Percentiles rank a stretch among this genome's conserved stretches.
These are phyloP conservation scores for Backusella australiensis DNA, from an alignment of 192 early-diverging fungal genomes.

Conservation along the genomic window DNA sequence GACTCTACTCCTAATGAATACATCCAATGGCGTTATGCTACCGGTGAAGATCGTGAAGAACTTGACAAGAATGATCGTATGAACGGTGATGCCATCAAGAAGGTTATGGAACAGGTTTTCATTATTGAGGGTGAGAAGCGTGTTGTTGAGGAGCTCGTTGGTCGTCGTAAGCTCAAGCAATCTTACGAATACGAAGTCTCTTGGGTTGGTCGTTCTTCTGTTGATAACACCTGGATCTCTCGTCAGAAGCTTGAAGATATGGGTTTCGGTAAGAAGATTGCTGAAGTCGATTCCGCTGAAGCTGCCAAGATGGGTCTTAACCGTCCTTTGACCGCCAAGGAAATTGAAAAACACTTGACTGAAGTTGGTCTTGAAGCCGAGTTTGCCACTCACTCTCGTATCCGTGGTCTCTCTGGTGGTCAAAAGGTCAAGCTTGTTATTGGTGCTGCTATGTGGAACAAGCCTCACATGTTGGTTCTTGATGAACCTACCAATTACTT, in stretches of 20 bases:
- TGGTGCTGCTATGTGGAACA: conserved; percentile 82
- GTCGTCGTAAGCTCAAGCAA: conserved; percentile 78
- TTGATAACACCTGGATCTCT: conserved; percentile 72
- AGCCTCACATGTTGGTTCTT: conserved; percentile 88
- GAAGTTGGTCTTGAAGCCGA: conserved; percentile 77
- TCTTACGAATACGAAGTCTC: conserved; percentile 85
- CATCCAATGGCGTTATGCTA: conserved; percentile 80
- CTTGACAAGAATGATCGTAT: conserved; percentile 71
- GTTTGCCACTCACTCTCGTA: conserved; percentile 68
- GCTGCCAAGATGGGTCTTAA: conserved; percentile 73
- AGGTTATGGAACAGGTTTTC: conserved; percentile 50
- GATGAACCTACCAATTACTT: conserved; percentile 85
- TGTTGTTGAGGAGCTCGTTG: conserved; percentile 57
- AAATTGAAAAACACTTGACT: conserved; percentile 70
- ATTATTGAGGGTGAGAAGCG: conserved; percentile 60
- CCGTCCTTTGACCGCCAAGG: conserved; percentile 67
- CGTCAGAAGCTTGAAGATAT: conserved; percentile 69
- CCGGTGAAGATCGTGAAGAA: conserved; percentile 76
- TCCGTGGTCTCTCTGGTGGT: conserved; percentile 70
- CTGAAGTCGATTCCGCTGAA: conserved; percentile 73
- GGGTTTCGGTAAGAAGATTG: conserved; percentile 76
- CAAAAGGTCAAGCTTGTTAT: conserved; percentile 89
- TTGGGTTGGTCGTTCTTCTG: conserved; percentile 59
- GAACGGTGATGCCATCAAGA: conserved; percentile 66
- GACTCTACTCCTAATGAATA: conserved; percentile 74